Evolutionary conservation across 129 eudicot genomes (phyloP).

Genomic region (Flaveria trinervia): DNA sequence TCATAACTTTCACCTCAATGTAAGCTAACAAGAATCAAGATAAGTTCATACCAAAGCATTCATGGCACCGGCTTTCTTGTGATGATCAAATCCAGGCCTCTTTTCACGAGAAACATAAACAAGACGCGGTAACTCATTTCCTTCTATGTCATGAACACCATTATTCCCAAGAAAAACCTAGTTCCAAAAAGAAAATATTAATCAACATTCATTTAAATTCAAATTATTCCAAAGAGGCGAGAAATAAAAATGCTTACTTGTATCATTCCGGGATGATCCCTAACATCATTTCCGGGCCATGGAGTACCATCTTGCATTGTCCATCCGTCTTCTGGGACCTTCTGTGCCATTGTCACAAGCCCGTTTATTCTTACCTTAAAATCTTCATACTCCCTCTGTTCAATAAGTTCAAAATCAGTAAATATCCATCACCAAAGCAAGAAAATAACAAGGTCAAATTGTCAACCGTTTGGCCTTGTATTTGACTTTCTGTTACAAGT

Average conservation of each 20-base stretch:
- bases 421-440: conserved; percentile 8
- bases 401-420: conserved; percentile 13
- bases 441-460: background rate
- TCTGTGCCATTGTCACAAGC: conserved; percentile 80
- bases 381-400: conserved; percentile 92
- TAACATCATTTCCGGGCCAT: conserved; percentile 90
- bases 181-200: background rate
- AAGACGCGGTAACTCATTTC: conserved; percentile 82
- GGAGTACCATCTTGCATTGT: conserved; percentile 97
- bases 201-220: background rate
- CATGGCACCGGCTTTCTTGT: conserved; percentile 96
- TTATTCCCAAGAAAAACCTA: conserved; percentile 80
- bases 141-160: conserved; percentile 81
- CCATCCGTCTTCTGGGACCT: conserved; percentile 98
- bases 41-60: conserved; percentile 58
- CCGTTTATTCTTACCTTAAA: conserved; percentile 86
- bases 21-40: conserved; percentile 22
- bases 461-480: background rate
- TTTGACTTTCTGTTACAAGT: background rate
- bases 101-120: conserved; percentile 96
- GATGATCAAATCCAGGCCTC: conserved; percentile 95
- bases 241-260: conserved; percentile 45
- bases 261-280: conserved; percentile 98
- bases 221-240: background rate
- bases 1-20: background rate